Base-by-base conservation (phyloP, 2,329 filamentous ascomycete genomes). In the Colletotrichum caudatum region DNA sequence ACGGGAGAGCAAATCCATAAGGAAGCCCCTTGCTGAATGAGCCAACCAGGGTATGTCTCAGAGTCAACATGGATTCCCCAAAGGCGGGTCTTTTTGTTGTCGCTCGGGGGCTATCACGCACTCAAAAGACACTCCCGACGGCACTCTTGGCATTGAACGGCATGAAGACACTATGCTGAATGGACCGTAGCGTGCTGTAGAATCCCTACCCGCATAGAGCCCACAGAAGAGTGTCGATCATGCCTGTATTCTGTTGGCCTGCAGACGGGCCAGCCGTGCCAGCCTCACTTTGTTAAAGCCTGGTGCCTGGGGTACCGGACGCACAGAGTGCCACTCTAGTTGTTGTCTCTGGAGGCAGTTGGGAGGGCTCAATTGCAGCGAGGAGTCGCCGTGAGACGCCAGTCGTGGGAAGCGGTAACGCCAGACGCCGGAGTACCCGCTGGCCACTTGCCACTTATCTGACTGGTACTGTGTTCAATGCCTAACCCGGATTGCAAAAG, bases 61-160 rank as follows among this genome's bases (percentile, higher is more conserved):
- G 76, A 77, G 75, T 74, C 75, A 73, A 77, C 77, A 75, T 69
- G 79, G 78, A 76, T 78, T 77, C 79, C 79, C 78, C 76, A 79
- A 77, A 76, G 72, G 73, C 59, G 59, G 65, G 69, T 56, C 65
- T 54, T 54, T 46, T 41, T 67, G 48, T 69, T 53, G 51, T 58
- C 48, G 29, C 54, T 64, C 58, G 54, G 37, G 60, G 65, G 69
- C 65, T 64, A 60, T 64, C 59, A 72, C 60, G 54, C 65, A 72
- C 59, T 64, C 39, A 26, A 26, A 44, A 69, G 64, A 71, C 53
- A 71, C 69, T 71, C 64, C 69, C 58, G 64, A 59, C 46, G 64
- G 54, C 65, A 37, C 53, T 65, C 69, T 72, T 59, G 65, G 65
- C 69, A 60, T 64, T 64, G 69, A 64, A 69, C 59, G 59, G 54